Evolutionary conservation across 345 rosid species (phyloP), one percentile per base, ranked within the genome.

Genomic region (Chamaenerion angustifolium): DNA sequence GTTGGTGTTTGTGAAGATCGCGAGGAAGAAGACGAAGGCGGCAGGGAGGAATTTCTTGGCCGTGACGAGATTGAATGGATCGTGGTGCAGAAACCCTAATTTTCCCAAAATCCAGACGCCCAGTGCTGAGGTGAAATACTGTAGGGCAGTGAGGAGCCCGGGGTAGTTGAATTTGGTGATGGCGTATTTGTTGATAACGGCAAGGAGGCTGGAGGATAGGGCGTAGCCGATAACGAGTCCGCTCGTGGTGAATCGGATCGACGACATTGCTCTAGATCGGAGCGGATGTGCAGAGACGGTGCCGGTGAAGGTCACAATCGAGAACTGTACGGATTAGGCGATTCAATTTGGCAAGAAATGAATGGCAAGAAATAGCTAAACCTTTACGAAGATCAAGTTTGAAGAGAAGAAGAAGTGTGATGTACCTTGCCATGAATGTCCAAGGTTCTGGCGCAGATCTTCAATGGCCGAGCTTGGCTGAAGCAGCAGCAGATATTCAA

Each of bases 11-110:
- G 98, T 92, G 72, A 92, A 92, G 42, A 92, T 92, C 0, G 98
- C 98, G 10, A 92, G 81, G 70, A 82, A 92, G 59, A 92, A 92
- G 27, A 92, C 96, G 58, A 65, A 4, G 3, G 98, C 98, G 27
- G 98, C 98, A 2, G 98, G 95, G 43, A 88, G 71, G 56, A 92
- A 87, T 63, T 84, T 92, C 88, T 92, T 92, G 57, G 98, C 98
- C 12, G 65, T 82, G 8, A 78, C 89, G 45, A 67, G 27, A 0
- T 72, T 77, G 75, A 92, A 92, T 13, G 88, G 71, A 61, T 92
- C 96, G 56, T 87, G 90, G 50, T 80, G 73, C 64, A 92, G 80
- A 45, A 84, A 66, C 13, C 95, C 95, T 19, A 79, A 53, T 60
- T 80, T 87, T 0, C 98, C 94, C 55, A 92, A 66, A 58, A 82